phyloP scores from a whole-genome alignment of 805 yeast genomes.

The Cyberlindnera lachancei region DNA sequence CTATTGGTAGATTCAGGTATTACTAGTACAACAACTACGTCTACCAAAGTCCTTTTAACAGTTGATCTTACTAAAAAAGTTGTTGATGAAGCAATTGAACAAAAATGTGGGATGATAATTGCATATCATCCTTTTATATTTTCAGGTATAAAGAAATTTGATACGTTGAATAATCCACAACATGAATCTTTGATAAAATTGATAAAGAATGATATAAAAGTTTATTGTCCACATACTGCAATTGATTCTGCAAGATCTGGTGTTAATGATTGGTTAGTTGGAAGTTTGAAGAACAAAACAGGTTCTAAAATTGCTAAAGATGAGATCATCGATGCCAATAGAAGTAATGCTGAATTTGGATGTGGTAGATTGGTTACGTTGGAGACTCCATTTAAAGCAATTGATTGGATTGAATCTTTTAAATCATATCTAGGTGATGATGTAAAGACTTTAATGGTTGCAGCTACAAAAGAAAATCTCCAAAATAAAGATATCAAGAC shows the following conservation, averaged over 20 bases:
- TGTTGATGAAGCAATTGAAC: constrained; percentile 71
- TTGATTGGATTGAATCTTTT: constrained; percentile 38
- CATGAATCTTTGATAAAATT: constrained; percentile 68
- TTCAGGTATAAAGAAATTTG: constrained; percentile 72
- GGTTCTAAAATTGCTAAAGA: constrained; percentile 19
- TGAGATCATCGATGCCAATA: constrained; percentile 38
- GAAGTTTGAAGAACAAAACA: constrained; percentile 45
- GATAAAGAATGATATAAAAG: constrained; percentile 73
- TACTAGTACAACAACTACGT: constrained; percentile 15
- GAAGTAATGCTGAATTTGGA: constrained; percentile 47
- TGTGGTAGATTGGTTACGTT: constrained; percentile 70
- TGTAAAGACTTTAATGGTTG: constrained; percentile 61
- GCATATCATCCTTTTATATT: constrained; percentile 96
- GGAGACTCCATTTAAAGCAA: constrained; percentile 33
- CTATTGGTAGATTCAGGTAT: constrained; percentile 63
- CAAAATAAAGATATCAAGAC: constrained; percentile 27
- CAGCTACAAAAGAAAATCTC: too few relatives aligned
- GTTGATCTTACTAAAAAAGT: constrained; percentile 81
- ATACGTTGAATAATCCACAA: constrained; percentile 67
- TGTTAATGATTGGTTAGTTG: constrained; percentile 86
- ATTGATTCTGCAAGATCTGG: constrained; percentile 91
- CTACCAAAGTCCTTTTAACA: constrained; percentile 46
- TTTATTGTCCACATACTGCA: constrained; percentile 94
- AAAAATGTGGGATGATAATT: constrained; percentile 49
- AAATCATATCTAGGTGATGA: constrained; percentile 46